Conservation (phyloP, 495 filamentous ascomycete species). For the Lichenothelia convexa region DNA sequence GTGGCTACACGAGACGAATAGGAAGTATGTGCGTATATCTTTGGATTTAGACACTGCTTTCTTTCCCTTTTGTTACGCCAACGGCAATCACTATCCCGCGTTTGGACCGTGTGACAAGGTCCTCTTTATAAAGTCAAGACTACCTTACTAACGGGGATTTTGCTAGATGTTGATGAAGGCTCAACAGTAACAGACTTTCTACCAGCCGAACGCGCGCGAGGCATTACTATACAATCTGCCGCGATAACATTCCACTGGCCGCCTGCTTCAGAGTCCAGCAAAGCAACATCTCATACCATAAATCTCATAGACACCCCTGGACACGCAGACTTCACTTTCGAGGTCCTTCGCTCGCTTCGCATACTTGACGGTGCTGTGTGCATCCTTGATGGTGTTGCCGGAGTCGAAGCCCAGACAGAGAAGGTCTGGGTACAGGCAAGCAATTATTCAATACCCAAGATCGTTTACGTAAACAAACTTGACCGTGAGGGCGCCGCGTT, state of each 20-base stretch:
- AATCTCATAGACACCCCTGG: constrained; percentile 97
- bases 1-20: constrained; percentile 68
- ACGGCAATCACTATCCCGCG: constrained; percentile 2
- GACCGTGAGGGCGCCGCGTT: constrained; percentile 91
- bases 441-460: constrained; percentile 64
- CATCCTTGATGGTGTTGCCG: constrained; percentile 90
- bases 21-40: constrained; percentile 36
- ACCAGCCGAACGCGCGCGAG: constrained; percentile 77
- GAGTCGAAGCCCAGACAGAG: constrained; percentile 95
- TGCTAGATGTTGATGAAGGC: constrained; percentile 82
- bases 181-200: constrained; percentile 97
- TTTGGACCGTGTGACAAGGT: constrained; percentile 1
- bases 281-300: constrained; percentile 38
- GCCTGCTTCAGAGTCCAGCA: constrained; percentile 10
- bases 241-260: constrained; percentile 93
- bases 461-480: constrained; percentile 89
- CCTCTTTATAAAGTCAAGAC: not conserved
- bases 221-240: constrained; percentile 96
- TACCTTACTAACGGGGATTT: constrained; percentile 5
- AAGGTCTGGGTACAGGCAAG: constrained; percentile 89
- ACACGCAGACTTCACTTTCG: constrained; percentile 96
- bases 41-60: constrained; percentile 1
- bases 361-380: constrained; percentile 91
- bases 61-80: not conserved
- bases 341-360: constrained; percentile 81